phyloP scores from a whole-genome alignment of 352 stramenopile species.

The Detonula confervacea region DNA sequence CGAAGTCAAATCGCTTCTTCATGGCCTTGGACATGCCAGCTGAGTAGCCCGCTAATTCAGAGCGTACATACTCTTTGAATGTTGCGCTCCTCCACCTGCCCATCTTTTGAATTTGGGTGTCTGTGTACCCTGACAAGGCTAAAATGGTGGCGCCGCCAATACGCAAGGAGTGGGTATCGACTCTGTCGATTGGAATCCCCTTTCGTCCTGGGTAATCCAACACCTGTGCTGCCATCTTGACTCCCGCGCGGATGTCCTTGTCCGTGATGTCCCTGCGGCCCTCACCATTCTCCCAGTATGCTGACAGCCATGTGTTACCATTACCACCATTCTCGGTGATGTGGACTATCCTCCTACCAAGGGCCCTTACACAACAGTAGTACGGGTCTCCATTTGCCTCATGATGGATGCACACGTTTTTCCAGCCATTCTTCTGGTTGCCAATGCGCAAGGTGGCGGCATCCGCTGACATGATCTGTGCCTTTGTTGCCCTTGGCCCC shows the following conservation, averaged over 20 bases:
- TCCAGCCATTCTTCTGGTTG: conserved; percentile 10
- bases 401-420: conserved; percentile 9
- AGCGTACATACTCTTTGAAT: neutral
- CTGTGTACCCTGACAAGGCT: neutral
- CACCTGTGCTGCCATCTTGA: neutral
- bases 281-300: conserved; percentile 6
- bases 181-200: neutral
- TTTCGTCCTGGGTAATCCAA: conserved; percentile 1
- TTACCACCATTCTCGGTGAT: neutral
- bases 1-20: neutral
- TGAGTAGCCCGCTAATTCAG: neutral
- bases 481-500: too few species aligned
- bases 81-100: neutral
- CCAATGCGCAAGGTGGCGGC: neutral
- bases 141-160: neutral
- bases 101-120: neutral
- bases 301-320: neutral
- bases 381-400: neutral
- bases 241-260: conserved; percentile 6
- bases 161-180: neutral
- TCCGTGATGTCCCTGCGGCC: conserved; percentile 5
- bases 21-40: neutral
- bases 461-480: neutral
- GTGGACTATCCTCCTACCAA: neutral
- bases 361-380: neutral